Conservation (phyloP, 139 green algal species). For the Nannochloris sp. region DNA sequence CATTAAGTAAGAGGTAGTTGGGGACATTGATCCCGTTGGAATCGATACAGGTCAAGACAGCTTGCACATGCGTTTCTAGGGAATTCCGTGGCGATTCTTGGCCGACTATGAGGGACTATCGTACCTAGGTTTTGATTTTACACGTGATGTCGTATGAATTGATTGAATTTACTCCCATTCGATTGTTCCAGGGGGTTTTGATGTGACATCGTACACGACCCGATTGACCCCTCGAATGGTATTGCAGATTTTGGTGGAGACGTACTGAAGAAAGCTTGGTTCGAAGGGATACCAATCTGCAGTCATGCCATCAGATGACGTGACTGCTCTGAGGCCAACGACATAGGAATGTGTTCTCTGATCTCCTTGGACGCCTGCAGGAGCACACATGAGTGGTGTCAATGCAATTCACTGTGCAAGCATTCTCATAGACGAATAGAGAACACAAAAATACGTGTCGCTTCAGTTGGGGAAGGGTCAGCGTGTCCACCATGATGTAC, state of each 20-base stretch:
- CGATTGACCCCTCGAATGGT: slow-evolving; percentile 83
- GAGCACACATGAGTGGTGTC: neutral
- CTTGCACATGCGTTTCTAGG: no score
- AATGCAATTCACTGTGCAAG: neutral
- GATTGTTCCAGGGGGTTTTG: slow-evolving; percentile 95
- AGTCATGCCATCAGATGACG: slow-evolving; percentile 93
- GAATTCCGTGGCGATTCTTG: no score
- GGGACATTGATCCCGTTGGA: no score
- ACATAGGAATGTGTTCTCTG: slow-evolving; percentile 91
- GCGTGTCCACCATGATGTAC: slow-evolving; percentile 18
- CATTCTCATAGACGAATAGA: neutral
- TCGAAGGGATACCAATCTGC: slow-evolving; percentile 98
- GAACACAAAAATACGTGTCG: neutral
- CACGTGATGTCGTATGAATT: neutral
- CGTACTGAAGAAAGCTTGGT: slow-evolving; percentile 79
- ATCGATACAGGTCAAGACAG: no score
- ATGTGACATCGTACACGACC: slow-evolving; percentile 97
- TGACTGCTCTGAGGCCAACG: slow-evolving; percentile 83
- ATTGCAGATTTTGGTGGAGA: slow-evolving; percentile 92
- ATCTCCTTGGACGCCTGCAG: slow-evolving; percentile 82
- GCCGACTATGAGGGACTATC: no score
- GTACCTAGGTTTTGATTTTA: neutral
- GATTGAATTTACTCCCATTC: slow-evolving; percentile 87
- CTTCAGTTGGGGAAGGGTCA: slow-evolving; percentile 28
- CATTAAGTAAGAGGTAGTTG: no score